These are phyloP conservation scores for Rhizomucor pusillus DNA, from an alignment of 371 early-diverging fungal genomes.

Conservation along the genomic window DNA sequence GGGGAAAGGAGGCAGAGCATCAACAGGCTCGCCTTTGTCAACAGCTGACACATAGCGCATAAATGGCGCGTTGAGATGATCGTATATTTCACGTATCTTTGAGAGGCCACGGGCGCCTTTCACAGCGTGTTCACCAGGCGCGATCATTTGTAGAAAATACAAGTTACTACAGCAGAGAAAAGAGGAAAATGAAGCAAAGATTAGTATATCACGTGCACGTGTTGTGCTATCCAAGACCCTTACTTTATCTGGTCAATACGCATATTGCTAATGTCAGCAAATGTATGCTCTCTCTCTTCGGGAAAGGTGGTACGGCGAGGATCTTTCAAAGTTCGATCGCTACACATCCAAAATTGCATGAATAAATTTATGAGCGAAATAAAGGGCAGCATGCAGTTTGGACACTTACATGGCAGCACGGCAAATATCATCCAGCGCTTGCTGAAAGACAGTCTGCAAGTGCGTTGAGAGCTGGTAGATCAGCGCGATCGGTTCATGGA, in stretches of 20 bases:
- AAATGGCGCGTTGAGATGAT: conserved; percentile 31
- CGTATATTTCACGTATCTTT: conserved; percentile 27
- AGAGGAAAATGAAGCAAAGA: background rate
- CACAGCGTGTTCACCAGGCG: conserved; percentile 17
- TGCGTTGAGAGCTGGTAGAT: conserved; percentile 32
- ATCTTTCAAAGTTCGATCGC: conserved; percentile 1
- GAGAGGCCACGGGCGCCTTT: conserved; percentile 28
- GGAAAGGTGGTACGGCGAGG: too few species aligned
- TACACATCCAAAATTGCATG: background rate
- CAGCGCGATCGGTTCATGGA: conserved; percentile 31
- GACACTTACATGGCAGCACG: background rate
- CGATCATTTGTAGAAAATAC: conserved; percentile 31
- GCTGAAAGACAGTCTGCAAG: conserved; percentile 15
- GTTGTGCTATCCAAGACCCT: background rate
- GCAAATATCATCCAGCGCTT: conserved; percentile 13
- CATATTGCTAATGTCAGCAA: conserved; percentile 11
- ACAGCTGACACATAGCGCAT: conserved; percentile 18
- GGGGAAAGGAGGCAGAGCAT: conserved; percentile 21
- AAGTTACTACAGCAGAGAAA: conserved; percentile 10
- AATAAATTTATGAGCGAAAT: background rate
- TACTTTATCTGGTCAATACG: background rate
- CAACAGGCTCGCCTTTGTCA: conserved; percentile 1
- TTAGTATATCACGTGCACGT: background rate
- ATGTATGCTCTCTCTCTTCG: conserved; percentile 1
- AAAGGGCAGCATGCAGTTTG: background rate